phyloP scores from a whole-genome alignment of 768 basidiomycete species.

The Fomitopsis pulvina region DNA sequence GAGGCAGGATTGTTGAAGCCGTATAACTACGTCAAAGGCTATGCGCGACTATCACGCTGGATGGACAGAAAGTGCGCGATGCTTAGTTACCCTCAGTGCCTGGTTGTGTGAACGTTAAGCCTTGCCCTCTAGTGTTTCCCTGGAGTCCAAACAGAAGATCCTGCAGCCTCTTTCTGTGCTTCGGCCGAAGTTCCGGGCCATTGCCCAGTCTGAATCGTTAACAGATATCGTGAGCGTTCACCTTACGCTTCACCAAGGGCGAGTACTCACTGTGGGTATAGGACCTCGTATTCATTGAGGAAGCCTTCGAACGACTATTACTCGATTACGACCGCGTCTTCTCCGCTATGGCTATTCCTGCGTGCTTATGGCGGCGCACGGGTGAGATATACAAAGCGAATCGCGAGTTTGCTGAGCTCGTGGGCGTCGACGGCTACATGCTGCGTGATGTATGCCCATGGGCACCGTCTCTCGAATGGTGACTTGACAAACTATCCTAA shows the following conservation, averaged over 20 bases:
- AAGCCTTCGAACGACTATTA: slow-evolving; percentile 91
- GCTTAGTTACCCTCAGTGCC: neutral
- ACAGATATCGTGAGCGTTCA: slow-evolving; percentile 60
- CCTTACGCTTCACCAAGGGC: neutral
- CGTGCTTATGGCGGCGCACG: slow-evolving; percentile 93
- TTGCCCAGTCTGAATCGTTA: slow-evolving; percentile 65
- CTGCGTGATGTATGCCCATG: slow-evolving; percentile 68
- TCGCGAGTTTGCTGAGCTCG: slow-evolving; percentile 87
- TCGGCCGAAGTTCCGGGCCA: slow-evolving; percentile 78
- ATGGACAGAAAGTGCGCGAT: slow-evolving; percentile 82
- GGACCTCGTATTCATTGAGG: slow-evolving; percentile 97
- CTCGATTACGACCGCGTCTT: slow-evolving; percentile 95
- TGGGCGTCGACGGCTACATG: slow-evolving; percentile 82
- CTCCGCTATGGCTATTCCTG: slow-evolving; percentile 94
- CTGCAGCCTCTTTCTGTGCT: slow-evolving; percentile 82
- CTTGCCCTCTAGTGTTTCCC: slow-evolving; percentile 81
- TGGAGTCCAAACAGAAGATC: slow-evolving; percentile 88
- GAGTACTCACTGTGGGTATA: slow-evolving; percentile 19
- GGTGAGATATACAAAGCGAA: slow-evolving; percentile 99
- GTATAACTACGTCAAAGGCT: slow-evolving; percentile 96
- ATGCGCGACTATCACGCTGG: slow-evolving; percentile 86
- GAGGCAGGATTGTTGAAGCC: slow-evolving; percentile 93
- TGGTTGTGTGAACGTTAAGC: neutral
- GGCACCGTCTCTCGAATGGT: neutral
- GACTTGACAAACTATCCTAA: neutral